Conservation (phyloP, 1,284 basidiomycete species). For the Pseudomicrostroma phylloplanum region DNA sequence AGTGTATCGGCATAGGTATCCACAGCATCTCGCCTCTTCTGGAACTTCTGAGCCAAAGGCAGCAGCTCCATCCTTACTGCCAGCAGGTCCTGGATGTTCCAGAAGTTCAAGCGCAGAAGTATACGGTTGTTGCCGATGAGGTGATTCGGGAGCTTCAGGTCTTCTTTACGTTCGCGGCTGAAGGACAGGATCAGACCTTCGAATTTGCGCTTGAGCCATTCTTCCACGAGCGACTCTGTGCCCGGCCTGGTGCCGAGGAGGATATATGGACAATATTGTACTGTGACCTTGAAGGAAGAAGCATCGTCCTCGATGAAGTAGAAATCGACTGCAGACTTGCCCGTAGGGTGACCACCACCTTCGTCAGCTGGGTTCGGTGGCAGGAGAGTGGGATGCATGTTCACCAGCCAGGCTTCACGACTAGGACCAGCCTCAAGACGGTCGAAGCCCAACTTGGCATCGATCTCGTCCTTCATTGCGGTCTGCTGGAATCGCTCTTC, state of each 20-base stretch:
- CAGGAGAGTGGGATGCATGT: slow-evolving; percentile 94
- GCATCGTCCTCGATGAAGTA: slow-evolving; percentile 98
- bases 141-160: slow-evolving; percentile 91
- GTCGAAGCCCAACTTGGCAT: slow-evolving; percentile 82
- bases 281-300: slow-evolving; percentile 88
- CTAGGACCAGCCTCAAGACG: slow-evolving; percentile 43
- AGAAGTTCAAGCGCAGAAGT: slow-evolving; percentile 82
- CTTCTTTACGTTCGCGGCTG: slow-evolving; percentile 78
- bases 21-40: slow-evolving; percentile 87
- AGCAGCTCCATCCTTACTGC: slow-evolving; percentile 78
- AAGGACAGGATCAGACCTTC: slow-evolving; percentile 73
- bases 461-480: slow-evolving; percentile 68
- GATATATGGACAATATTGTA: slow-evolving; percentile 92
- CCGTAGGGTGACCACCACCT: slow-evolving; percentile 26
- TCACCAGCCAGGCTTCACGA: slow-evolving; percentile 73
- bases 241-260: slow-evolving; percentile 74
- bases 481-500: slow-evolving; percentile 48
- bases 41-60: slow-evolving; percentile 80
- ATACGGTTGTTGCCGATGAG: slow-evolving; percentile 82
- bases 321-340: slow-evolving; percentile 74
- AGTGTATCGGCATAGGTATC: slow-evolving; percentile 99
- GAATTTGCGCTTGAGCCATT: slow-evolving; percentile 90
- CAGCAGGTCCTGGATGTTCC: slow-evolving; percentile 86
- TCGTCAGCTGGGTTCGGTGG: slow-evolving; percentile 65
- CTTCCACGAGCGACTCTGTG: slow-evolving; percentile 83